These are phyloP conservation scores for Pontederia paniculata DNA, from an alignment of 176 grass and related monocot species.

Conservation along the genomic window DNA sequence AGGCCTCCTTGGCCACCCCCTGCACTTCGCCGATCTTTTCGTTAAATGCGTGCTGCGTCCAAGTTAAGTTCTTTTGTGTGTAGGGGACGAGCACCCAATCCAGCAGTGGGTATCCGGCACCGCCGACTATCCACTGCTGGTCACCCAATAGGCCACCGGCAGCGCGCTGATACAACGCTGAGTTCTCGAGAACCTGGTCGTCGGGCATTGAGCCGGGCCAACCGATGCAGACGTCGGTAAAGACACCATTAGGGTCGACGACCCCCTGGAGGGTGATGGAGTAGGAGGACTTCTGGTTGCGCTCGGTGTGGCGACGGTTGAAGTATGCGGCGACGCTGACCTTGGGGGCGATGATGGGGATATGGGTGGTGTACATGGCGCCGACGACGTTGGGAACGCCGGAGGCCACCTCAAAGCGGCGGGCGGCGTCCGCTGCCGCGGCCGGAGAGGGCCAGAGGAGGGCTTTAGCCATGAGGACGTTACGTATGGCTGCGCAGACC, in stretches of 20 bases:
- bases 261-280: conserved; percentile 68
- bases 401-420: conserved; percentile 28
- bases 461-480: conserved; percentile 46
- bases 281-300: conserved; percentile 76
- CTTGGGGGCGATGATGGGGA: conserved; percentile 83
- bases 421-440: conserved; percentile 7
- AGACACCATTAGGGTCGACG: conserved; percentile 50
- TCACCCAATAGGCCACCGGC: conserved; percentile 28
- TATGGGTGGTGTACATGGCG: conserved; percentile 71
- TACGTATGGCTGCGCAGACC: conserved; percentile 60
- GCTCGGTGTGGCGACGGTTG: conserved; percentile 75
- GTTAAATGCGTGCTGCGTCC: conserved; percentile 82
- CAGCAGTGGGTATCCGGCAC: conserved; percentile 44
- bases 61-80: conserved; percentile 61
- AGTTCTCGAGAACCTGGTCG: conserved; percentile 45
- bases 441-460: conserved; percentile 45
- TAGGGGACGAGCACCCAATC: conserved; percentile 82
- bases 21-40: conserved; percentile 36
- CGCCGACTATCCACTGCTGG: conserved; percentile 41
- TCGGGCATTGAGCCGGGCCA: conserved; percentile 53
- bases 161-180: conserved; percentile 47
- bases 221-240: conserved; percentile 76
- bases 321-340: conserved; percentile 51
- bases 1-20: conserved; percentile 34
- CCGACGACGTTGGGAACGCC: conserved; percentile 60